Conservation (phyloP, 768 basidiomycete genomes). For the Crucibulum laeve region DNA sequence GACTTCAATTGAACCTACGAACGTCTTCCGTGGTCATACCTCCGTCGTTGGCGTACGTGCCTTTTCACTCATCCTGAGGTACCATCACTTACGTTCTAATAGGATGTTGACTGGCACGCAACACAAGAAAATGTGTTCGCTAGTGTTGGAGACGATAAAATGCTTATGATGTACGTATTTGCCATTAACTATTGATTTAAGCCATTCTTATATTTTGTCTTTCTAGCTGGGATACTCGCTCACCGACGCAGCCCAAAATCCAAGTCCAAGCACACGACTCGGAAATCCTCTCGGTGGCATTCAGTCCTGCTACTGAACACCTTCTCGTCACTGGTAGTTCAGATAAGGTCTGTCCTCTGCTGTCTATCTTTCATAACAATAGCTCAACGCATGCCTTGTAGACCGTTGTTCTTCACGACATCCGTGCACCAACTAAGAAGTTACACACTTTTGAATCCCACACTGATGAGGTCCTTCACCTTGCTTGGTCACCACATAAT, state of each 20-base stretch:
- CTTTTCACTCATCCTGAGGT: background rate
- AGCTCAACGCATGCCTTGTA: conserved; percentile 22
- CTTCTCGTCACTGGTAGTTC: conserved; percentile 88
- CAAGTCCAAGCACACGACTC: conserved; percentile 84
- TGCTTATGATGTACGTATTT: conserved; percentile 80
- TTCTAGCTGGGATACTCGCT: conserved; percentile 88
- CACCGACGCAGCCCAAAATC: conserved; percentile 59
- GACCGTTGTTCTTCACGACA: conserved; percentile 89
- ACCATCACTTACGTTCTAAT: conserved; percentile 7
- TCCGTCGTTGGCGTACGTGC: conserved; percentile 84
- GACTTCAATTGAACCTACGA: conserved; percentile 77
- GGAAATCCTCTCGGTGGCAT: conserved; percentile 89
- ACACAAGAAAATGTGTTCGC: conserved; percentile 81
- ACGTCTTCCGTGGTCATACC: conserved; percentile 82
- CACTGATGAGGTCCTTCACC: conserved; percentile 89
- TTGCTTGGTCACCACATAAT: conserved; percentile 94
- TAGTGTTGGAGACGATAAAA: conserved; percentile 94
- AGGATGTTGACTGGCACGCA: conserved; percentile 98
- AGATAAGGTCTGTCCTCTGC: conserved; percentile 66
- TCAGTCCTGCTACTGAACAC: conserved; percentile 77
- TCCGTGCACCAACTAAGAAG: conserved; percentile 66
- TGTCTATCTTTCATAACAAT: background rate
- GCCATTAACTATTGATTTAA: background rate
- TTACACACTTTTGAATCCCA: conserved; percentile 92
- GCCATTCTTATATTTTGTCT: conserved; percentile 1